These are phyloP conservation scores for Cardiospermum halicacabum DNA, from an alignment of 345 rosid species.

Conservation along the genomic window DNA sequence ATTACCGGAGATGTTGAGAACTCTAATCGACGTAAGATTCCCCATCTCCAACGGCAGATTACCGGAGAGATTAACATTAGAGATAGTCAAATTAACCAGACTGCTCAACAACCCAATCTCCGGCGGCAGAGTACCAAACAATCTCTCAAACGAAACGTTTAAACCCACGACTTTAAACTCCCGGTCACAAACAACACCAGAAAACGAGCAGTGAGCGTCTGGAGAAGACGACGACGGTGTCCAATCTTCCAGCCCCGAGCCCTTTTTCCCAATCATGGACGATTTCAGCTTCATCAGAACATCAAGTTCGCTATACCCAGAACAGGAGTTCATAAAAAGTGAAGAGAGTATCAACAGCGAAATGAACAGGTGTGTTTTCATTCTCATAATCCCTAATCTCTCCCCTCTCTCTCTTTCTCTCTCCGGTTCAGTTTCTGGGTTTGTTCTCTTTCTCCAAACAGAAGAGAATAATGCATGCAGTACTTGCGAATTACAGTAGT, in stretches of 20 bases:
- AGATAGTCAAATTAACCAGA: conserved; percentile 62
- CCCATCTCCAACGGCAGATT: conserved; percentile 48
- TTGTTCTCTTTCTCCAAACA: neutral
- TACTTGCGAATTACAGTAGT: conserved; percentile 11
- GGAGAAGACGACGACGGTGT: conserved; percentile 27
- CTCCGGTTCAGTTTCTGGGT: neutral
- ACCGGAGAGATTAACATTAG: conserved; percentile 49
- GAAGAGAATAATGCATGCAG: conserved; percentile 29
- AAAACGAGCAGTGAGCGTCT: conserved; percentile 65
- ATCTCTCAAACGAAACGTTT: conserved; percentile 40
- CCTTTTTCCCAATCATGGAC: conserved; percentile 47
- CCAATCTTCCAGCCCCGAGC: conserved; percentile 72
- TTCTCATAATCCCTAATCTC: conserved; percentile 3
- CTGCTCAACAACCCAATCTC: conserved; percentile 56
- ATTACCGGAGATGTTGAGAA: conserved; percentile 68
- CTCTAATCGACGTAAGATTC: conserved; percentile 47
- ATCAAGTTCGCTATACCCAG: conserved; percentile 43
- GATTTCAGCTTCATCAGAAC: conserved; percentile 61
- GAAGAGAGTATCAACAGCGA: conserved; percentile 11
- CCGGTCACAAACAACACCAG: conserved; percentile 67
- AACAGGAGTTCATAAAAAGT: conserved; percentile 26
- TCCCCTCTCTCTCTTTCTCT: neutral
- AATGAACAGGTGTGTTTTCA: conserved; percentile 23
- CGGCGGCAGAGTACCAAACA: conserved; percentile 57
- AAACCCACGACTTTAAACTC: conserved; percentile 55